phyloP scores from a whole-genome alignment of 164 flowering plant genomes.

The Aristolochia contorta region DNA sequence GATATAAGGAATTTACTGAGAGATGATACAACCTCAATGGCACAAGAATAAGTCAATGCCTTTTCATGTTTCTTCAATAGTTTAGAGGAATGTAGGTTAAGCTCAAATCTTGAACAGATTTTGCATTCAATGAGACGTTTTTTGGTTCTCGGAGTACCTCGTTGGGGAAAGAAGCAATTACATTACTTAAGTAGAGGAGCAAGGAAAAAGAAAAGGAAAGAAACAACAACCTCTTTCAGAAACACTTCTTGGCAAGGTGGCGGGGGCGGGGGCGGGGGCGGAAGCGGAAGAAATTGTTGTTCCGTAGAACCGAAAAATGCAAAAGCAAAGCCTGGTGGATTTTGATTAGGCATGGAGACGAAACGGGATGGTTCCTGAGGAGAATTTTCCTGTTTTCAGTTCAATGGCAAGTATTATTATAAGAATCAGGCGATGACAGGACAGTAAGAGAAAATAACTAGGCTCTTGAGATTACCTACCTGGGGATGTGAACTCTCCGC shows the following conservation, averaged over 20 bases:
- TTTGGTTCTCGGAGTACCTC: too few relatives aligned
- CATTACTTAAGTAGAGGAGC: background rate
- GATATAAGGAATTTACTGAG: too few relatives aligned
- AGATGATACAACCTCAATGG: background rate
- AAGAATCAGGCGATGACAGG: background rate
- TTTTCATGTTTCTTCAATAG: too few relatives aligned
- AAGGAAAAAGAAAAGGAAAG: conserved; percentile 1
- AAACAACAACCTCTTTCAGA: conserved; percentile 37
- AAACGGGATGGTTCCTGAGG: conserved; percentile 4
- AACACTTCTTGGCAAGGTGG: conserved; percentile 73
- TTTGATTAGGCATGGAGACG: conserved; percentile 4
- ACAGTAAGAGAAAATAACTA: background rate
- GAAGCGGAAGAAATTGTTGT: conserved; percentile 17
- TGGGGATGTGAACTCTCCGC: conserved; percentile 7
- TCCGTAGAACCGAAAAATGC: conserved; percentile 39
- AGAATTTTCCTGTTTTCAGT: background rate
- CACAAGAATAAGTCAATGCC: background rate
- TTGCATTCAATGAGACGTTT: background rate
- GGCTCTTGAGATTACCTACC: conserved; percentile 1
- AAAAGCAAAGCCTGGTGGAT: conserved; percentile 14
- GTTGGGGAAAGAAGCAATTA: background rate
- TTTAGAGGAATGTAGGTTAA: background rate
- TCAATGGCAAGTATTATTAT: background rate
- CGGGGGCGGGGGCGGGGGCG: conserved; percentile 72
- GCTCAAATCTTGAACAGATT: background rate